Evolutionary conservation across 352 stramenopile genomes (phyloP).

Genomic region (Pythium sp.): DNA sequence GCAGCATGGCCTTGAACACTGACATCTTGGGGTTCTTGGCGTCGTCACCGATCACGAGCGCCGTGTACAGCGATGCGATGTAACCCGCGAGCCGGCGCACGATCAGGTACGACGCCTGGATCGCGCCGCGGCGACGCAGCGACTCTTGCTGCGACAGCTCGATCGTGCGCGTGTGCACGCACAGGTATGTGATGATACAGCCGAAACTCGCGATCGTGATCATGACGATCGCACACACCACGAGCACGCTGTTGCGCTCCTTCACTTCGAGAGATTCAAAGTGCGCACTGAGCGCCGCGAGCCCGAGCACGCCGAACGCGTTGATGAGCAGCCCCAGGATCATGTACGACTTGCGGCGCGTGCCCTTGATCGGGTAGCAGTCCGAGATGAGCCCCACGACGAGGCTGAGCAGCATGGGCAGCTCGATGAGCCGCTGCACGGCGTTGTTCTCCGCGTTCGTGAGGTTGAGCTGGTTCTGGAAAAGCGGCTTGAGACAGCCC

Average conservation of each 20-base stretch:
- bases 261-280: constrained; percentile 15
- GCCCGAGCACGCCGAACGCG: constrained; percentile 24
- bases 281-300: constrained; percentile 28
- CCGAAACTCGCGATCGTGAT: constrained; percentile 23
- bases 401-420: constrained; percentile 77
- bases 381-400: constrained; percentile 77
- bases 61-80: constrained; percentile 11
- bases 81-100: constrained; percentile 23
- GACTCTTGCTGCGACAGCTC: constrained; percentile 37
- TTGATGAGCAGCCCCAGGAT: constrained; percentile 44
- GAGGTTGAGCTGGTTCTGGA: constrained; percentile 29
- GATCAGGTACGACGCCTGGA: constrained; percentile 41
- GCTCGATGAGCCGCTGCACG: constrained; percentile 32
- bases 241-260: constrained; percentile 10
- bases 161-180: constrained; percentile 6
- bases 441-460: constrained; percentile 19
- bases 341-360: constrained; percentile 77
- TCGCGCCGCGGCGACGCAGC: constrained; percentile 27
- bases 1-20: constrained; percentile 21
- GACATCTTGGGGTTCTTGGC: constrained; percentile 2
- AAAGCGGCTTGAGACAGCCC: constrained; percentile 23
- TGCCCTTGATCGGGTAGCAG: constrained; percentile 75
- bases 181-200: not conserved
- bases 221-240: constrained; percentile 19
- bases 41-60: constrained; percentile 18